A percentile compares a stretch with the other conserved stretches of the same genome.
Conservation (phyloP, 2,329 filamentous ascomycete genomes). For the Thelonectria olida region DNA sequence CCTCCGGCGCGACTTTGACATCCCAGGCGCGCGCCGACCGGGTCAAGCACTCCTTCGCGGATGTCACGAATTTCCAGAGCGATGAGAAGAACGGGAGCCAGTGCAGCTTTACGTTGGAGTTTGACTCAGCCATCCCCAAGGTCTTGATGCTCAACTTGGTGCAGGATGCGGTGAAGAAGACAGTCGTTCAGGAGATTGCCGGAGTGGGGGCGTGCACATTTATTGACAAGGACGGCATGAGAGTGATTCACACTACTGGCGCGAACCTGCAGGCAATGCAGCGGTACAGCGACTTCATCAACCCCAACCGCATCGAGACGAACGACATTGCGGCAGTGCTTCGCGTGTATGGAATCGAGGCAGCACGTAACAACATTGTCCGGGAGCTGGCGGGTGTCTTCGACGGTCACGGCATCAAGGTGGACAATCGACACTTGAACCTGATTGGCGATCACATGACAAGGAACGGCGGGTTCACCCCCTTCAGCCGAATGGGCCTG, state of each 20-base stretch:
- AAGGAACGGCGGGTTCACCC: conserved; percentile 85
- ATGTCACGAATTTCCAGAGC: conserved; percentile 82
- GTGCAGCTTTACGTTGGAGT: conserved; percentile 86
- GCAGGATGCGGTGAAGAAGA: conserved; percentile 79
- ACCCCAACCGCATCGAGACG: conserved; percentile 86
- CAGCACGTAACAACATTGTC: conserved; percentile 86
- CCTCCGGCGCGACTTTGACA: conserved; percentile 49
- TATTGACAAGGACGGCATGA: conserved; percentile 66
- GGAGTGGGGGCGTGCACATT: conserved; percentile 76
- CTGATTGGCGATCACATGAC: conserved; percentile 99
- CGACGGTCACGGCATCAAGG: conserved; percentile 87
- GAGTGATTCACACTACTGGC: conserved; percentile 80
- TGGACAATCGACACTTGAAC: conserved; percentile 92
- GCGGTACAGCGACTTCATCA: conserved; percentile 83
- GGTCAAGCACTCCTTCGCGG: conserved; percentile 69
- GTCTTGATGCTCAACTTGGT: conserved; percentile 92
- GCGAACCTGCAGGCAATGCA: conserved; percentile 94
- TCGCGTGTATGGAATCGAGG: conserved; percentile 89
- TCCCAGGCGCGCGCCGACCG: conserved; percentile 67
- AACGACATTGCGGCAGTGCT: conserved; percentile 93
- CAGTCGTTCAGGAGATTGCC: conserved; percentile 87
- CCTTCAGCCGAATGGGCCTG: conserved; percentile 92
- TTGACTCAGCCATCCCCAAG: conserved; percentile 83
- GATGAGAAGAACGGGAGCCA: conserved; percentile 77
- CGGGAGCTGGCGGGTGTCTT: conserved; percentile 88